Percentiles rank a stretch among this genome's conserved stretches.
Conservation (phyloP, 108 stramenopile species). For the Chaetoceros muelleri region DNA sequence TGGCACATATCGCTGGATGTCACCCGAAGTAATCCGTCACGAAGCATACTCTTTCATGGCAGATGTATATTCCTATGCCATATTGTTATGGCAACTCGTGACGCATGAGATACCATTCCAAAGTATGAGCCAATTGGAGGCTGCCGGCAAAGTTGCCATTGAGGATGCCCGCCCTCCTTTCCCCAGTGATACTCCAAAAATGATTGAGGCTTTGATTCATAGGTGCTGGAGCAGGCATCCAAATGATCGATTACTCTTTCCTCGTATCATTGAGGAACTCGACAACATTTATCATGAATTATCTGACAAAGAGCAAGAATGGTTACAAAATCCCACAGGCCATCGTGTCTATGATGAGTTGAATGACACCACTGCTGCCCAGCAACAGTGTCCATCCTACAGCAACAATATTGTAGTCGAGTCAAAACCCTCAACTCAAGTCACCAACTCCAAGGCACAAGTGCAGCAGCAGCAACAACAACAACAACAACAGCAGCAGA, state of each 20-base stretch:
- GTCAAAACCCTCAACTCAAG: too few species aligned
- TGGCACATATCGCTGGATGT: conserved; percentile 63
- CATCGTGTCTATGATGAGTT: conserved; percentile 44
- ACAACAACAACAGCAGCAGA: too few species aligned
- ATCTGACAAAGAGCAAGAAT: conserved; percentile 20
- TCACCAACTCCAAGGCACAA: too few species aligned
- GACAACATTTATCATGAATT: conserved; percentile 16
- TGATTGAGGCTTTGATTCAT: conserved; percentile 30
- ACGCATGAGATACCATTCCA: conserved; percentile 54
- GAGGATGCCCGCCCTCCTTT: conserved; percentile 40
- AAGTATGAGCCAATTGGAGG: conserved; percentile 38
- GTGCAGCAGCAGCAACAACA: too few species aligned
- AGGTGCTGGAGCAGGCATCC: conserved; percentile 48
- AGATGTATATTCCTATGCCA: conserved; percentile 59
- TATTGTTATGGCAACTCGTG: conserved; percentile 62
- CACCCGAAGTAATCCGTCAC: conserved; percentile 61
- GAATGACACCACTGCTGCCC: too few species aligned
- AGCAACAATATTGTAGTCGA: too few species aligned
- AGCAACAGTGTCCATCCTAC: too few species aligned
- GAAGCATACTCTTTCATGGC: conserved; percentile 46
- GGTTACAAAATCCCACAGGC: conserved; percentile 37
- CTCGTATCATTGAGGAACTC: conserved; percentile 20
- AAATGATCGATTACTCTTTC: conserved; percentile 23
- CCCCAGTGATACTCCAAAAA: conserved; percentile 26
- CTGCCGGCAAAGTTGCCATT: conserved; percentile 48